Percentiles rank a stretch among this genome's conserved stretches.
phyloP scores from a whole-genome alignment of 768 basidiomycete species.

The Boletus subcaerulescens region DNA sequence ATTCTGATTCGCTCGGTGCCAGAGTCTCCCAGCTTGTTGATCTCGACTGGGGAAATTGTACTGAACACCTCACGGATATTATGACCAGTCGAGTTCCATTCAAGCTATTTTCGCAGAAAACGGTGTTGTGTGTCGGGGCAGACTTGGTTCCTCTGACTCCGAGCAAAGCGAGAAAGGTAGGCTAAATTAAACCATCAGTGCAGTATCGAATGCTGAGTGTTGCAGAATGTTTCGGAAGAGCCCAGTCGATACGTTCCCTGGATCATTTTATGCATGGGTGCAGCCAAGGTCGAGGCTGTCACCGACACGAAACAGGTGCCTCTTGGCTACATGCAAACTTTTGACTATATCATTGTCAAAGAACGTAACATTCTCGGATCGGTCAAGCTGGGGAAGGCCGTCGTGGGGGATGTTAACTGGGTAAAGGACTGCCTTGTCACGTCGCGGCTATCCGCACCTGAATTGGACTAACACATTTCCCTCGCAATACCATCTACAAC shows the following conservation, averaged over 20 bases:
- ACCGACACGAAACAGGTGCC: slow-evolving; percentile 38
- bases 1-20: slow-evolving; percentile 38
- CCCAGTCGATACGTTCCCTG: slow-evolving; percentile 50
- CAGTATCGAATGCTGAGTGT: not conserved
- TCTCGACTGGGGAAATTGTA: slow-evolving; percentile 45
- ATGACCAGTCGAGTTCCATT: slow-evolving; percentile 53
- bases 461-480: slow-evolving; percentile 4
- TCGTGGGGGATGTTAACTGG: slow-evolving; percentile 60
- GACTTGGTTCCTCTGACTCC: slow-evolving; percentile 49
- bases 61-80: slow-evolving; percentile 56
- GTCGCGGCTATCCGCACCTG: slow-evolving; percentile 45
- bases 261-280: slow-evolving; percentile 79
- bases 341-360: slow-evolving; percentile 64
- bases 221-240: slow-evolving; percentile 30
- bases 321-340: slow-evolving; percentile 30
- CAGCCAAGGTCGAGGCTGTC: slow-evolving; percentile 64
- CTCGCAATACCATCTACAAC: not conserved
- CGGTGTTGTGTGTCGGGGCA: slow-evolving; percentile 58
- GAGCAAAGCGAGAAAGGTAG: slow-evolving; percentile 24
- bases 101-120: slow-evolving; percentile 54
- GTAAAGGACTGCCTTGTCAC: slow-evolving; percentile 76
- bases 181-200: not conserved
- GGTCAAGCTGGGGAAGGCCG: slow-evolving; percentile 29
- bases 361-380: slow-evolving; percentile 33
- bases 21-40: slow-evolving; percentile 49